Conservation (phyloP, 352 stramenopile genomes). For the Globisporangium nunn region DNA sequence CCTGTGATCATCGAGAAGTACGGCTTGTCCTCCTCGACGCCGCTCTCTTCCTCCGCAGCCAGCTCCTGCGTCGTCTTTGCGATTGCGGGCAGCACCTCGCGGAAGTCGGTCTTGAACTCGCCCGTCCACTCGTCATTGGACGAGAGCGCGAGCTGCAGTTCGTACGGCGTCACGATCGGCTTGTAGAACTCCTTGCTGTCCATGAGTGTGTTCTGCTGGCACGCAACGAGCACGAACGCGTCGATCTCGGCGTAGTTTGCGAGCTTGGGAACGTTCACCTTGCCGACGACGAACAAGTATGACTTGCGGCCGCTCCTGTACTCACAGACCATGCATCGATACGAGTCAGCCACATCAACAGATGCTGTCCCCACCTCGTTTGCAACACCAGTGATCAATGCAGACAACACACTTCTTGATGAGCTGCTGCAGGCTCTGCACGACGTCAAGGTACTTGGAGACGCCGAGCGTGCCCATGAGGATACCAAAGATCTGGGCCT, state of each 20-base stretch:
- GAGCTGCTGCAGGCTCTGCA: conserved; percentile 80
- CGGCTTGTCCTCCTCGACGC: conserved; percentile 48
- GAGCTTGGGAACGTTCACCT: conserved; percentile 96
- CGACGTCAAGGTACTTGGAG: conserved; percentile 88
- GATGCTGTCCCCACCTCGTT: neutral
- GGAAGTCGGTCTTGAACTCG: conserved; percentile 80
- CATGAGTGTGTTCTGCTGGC: conserved; percentile 93
- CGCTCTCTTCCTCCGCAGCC: conserved; percentile 13
- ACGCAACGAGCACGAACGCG: conserved; percentile 95
- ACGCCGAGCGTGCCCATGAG: conserved; percentile 94
- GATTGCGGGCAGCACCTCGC: conserved; percentile 64
- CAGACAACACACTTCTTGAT: conserved; percentile 75
- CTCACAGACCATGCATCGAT: neutral
- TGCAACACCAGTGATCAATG: neutral
- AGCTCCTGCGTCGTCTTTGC: conserved; percentile 30
- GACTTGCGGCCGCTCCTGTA: conserved; percentile 87
- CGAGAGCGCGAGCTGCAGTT: conserved; percentile 92
- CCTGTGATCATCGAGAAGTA: conserved; percentile 81
- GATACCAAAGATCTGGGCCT: conserved; percentile 94
- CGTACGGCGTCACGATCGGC: conserved; percentile 90
- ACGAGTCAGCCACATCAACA: neutral
- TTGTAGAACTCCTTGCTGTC: conserved; percentile 90
- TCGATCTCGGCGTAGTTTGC: conserved; percentile 98
- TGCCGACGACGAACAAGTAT: conserved; percentile 96
- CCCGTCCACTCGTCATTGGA: conserved; percentile 83